Evolutionary conservation across 495 filamentous ascomycete species (phyloP), one percentile per base, ranked within the genome.

Genomic region (Neurospora sp.): DNA sequence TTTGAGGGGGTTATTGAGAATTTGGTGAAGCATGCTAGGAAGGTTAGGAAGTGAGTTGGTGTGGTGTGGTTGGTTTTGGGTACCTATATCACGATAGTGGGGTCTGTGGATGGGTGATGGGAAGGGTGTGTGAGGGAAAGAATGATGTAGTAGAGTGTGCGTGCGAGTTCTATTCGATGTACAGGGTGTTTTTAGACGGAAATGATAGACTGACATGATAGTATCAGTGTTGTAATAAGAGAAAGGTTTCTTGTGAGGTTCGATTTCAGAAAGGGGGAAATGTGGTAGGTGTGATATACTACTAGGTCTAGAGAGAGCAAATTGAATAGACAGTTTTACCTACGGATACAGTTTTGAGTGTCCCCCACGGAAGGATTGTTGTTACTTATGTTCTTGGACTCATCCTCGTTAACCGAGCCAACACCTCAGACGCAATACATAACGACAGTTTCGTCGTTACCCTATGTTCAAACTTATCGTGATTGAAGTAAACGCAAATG

Each of bases 1-100:
- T 98, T 99, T 85, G 96, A 99, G 78, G 93, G 92, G 0, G 96
- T 99, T 10, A 97, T 99, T 86, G 96, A 98, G 83, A 97, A 98
- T 80, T 83, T 99, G 73, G 96, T 99, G 59, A 96, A 92, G 81
- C 96, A 97, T 84, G 96, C 96, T 10, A 87, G 94, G 82, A 93
- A 94, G 79, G 90, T 93, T 69, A 86, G 96, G 79, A 96, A 94
- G 82, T 89, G 78, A 75, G 42, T 37, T 1, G 7, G 43, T 21
- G 6, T 6, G 17, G 42, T 43, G n/a, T 9, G 19, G 17, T 43
- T 40, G 39, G 40, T 39, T 39, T 45, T 45, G 42, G 42, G 42
- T 45, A n/a, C 31, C 31, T 31, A 31, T 43, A n/a, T 40, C 5
- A 15, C 6, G 10, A 7, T 19, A 17, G 40, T 6, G 40, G 40